phyloP scores from a whole-genome alignment of 352 stramenopile genomes.

The Pythium myriotylum region DNA sequence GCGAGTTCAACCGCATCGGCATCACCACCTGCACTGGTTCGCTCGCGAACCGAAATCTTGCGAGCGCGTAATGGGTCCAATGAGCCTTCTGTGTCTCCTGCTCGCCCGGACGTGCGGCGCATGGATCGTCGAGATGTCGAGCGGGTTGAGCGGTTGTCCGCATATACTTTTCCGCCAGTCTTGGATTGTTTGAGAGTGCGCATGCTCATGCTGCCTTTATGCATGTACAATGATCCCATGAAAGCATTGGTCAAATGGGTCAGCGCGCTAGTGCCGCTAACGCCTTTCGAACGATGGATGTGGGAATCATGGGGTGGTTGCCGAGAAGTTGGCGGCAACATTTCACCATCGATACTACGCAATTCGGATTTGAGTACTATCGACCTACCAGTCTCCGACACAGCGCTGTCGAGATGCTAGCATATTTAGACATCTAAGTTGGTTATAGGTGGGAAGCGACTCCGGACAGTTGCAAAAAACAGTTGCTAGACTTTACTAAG shows the following conservation, averaged over 20 bases:
- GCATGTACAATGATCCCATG: constrained; percentile 13
- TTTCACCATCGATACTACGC: constrained; percentile 8
- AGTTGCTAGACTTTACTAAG: no score
- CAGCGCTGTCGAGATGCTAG: no score
- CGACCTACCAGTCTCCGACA: constrained; percentile 10
- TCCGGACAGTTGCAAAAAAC: neutral
- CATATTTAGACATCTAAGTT: no score
- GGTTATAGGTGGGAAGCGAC: constrained; percentile 6
- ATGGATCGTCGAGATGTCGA: constrained; percentile 17
- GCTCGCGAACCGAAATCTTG: constrained; percentile 22
- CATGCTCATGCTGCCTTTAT: constrained; percentile 14
- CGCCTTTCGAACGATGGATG: constrained; percentile 7
- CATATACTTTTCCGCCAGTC: constrained; percentile 15
- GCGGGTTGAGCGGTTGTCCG: constrained; percentile 8
- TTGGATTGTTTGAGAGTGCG: constrained; percentile 3
- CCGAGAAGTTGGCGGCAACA: constrained; percentile 10
- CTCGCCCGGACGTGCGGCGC: constrained; percentile 16
- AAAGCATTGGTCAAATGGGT: constrained; percentile 16
- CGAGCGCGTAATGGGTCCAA: neutral
- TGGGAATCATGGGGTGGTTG: neutral
- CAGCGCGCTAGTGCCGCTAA: constrained; percentile 7
- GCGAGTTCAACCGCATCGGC: neutral
- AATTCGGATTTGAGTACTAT: constrained; percentile 15
- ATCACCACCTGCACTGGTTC: neutral
- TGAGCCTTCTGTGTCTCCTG: constrained; percentile 5